Evolutionary conservation across 768 basidiomycete genomes (phyloP).

Genomic region (Auricularia auricula-judae): DNA sequence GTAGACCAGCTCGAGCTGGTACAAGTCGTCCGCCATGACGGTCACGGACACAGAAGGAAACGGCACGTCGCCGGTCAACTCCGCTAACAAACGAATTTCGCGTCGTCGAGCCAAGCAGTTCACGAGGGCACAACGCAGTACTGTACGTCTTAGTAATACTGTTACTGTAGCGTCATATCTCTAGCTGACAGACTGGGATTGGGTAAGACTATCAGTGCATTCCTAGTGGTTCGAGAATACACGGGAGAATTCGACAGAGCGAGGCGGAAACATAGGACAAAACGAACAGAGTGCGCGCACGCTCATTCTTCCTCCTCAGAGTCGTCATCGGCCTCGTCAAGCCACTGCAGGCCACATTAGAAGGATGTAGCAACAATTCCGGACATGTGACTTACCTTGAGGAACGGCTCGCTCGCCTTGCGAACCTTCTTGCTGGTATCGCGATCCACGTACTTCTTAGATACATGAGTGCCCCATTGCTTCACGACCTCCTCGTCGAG

Average conservation of each 20-base stretch:
- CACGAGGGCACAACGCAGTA: too few species aligned
- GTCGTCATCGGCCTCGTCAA: slow-evolving; percentile 78
- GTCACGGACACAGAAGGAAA: background rate
- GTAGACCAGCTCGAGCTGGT: slow-evolving; percentile 88
- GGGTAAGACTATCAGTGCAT: too few species aligned
- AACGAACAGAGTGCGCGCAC: background rate
- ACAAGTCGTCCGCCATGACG: slow-evolving; percentile 48
- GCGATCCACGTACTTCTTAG: slow-evolving; percentile 93
- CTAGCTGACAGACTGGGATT: background rate
- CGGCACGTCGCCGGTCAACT: background rate
- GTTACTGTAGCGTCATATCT: too few species aligned
- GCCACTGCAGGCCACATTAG: slow-evolving; percentile 42
- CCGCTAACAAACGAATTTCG: background rate
- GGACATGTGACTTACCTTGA: slow-evolving; percentile 48
- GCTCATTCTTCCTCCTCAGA: slow-evolving; percentile 32
- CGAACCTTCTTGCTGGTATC: slow-evolving; percentile 92
- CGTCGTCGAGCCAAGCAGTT: background rate
- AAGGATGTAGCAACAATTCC: background rate
- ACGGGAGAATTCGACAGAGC: background rate
- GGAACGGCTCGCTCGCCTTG: slow-evolving; percentile 90
- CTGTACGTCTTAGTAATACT: too few species aligned
- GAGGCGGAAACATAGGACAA: background rate
- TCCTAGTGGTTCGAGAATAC: background rate
- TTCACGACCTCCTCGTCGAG: slow-evolving; percentile 84
- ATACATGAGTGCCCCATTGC: slow-evolving; percentile 93